These are phyloP conservation scores for Pseudogymnoascus sp. DNA, from an alignment of 2,329 filamentous ascomycete genomes.

Conservation along the genomic window DNA sequence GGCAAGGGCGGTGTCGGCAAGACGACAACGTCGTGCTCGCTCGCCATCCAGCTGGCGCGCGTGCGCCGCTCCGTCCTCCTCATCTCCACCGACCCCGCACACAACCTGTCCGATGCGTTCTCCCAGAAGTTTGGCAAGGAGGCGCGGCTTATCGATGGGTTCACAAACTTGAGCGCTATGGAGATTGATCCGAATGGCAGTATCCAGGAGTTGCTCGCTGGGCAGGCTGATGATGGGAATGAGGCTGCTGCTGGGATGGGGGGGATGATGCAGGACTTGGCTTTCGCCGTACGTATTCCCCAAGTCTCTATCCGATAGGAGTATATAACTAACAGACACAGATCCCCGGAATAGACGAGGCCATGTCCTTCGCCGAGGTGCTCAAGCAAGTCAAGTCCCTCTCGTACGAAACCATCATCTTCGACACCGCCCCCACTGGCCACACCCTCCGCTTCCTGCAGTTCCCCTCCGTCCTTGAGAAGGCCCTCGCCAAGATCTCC, in stretches of 20 bases:
- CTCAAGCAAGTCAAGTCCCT: conserved; percentile 98
- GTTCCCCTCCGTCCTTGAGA: conserved; percentile 95
- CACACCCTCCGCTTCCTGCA: conserved; percentile 98
- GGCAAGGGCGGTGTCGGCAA: conserved; percentile 98
- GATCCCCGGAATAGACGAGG: conserved; percentile 98
- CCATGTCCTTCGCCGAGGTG: conserved; percentile 99
- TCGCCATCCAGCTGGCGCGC: conserved; percentile 93
- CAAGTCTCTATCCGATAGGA: neutral
- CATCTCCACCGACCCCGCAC: conserved; percentile 95
- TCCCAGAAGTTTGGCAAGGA: conserved; percentile 99
- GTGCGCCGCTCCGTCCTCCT: conserved; percentile 92
- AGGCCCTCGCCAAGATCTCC: conserved; percentile 93
- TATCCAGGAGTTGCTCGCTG: conserved; percentile 86
- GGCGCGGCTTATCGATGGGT: conserved; percentile 83
- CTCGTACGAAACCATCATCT: conserved; percentile 97
- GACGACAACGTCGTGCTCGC: conserved; percentile 97
- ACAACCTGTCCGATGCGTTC: conserved; percentile 97
- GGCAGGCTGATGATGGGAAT: conserved; percentile 61
- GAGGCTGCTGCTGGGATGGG: conserved; percentile 70
- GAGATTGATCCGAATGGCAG: conserved; percentile 98
- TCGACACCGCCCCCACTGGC: conserved; percentile 95
- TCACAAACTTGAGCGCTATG: conserved; percentile 92
- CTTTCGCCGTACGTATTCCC: conserved; percentile 65
- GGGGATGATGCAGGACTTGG: conserved; percentile 97
- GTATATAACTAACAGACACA: conserved; percentile 31